Base-by-base conservation (phyloP, 2,329 filamentous ascomycete genomes). In the Stenocarpella maydis region DNA sequence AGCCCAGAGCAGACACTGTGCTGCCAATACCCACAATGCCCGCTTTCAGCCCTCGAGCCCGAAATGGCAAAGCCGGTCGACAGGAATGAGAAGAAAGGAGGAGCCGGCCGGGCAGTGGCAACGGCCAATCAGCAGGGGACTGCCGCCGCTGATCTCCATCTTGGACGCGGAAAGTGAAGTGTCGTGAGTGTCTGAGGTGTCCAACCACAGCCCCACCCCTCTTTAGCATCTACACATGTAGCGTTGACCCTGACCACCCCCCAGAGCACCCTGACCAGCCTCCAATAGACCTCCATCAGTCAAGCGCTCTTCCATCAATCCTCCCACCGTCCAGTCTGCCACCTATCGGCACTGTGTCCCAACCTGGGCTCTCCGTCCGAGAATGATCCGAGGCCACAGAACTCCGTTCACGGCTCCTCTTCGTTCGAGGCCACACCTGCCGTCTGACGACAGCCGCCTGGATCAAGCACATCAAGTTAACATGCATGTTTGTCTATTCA, bases 81-180 rank as follows among this genome's bases (percentile, higher is more conserved):
- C 41, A 61, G 58, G 58, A 61, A 61, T 61, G 58, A 61, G 58
- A 61, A 61, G 58, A 61, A 37, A 58, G 53, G 64, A 47, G 64
- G 52, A 37, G 50, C 49, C 50, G 64, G 52, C 53, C 64, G 31
- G 49, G 53, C 31, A 37, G 28, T 58, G 64, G 28, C 39, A 47
- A 47, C 52, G 43, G 52, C 64, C 64, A 67, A 67, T 67, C 41
- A 55, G 64, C 41, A 26, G 31, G 28, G 37, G 21, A 15, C 15
- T 19, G 31, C 53, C 28, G 45, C 19, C 52, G 64, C 64, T 47
- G 64, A 67, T 67, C 64, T 49, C 64, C 50, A 67, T 67, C 50
- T 67, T 67, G 52, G 64, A 58, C 64, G 50, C 64, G 50, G 53
- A 49, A 45, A 49, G 52, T 67, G 64, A 67, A 67, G 52, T 55